Evolutionary conservation across 148 eudicot genomes (phyloP).

Genomic region (Amaranthus palmeri): DNA sequence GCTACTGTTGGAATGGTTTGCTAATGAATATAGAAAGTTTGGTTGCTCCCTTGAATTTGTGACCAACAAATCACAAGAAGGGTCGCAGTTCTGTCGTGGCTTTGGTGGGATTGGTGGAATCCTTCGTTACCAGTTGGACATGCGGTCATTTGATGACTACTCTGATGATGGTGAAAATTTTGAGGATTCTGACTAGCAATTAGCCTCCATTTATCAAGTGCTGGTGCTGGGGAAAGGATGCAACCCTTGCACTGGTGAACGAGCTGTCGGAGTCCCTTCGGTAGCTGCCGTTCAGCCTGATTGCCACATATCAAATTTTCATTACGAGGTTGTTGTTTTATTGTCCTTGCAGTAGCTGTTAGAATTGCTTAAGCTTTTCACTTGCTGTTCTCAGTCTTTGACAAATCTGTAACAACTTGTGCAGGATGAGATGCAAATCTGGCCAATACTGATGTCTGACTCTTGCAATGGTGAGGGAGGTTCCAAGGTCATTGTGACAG

Average conservation of each 20-base stretch:
- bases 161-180: constrained; percentile 22
- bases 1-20: constrained; percentile 28
- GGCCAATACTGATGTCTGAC: not conserved
- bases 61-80: constrained; percentile 26
- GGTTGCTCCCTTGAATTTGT: constrained; percentile 28
- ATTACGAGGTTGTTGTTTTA: constrained; percentile 3
- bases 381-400: too few species aligned
- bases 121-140: constrained; percentile 27
- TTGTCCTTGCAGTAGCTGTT: not conserved
- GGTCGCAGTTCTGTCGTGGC: constrained; percentile 28
- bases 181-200: constrained; percentile 29
- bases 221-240: constrained; percentile 13
- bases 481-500: not conserved
- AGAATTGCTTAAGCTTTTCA: not conserved
- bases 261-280: constrained; percentile 12
- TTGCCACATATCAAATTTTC: not conserved
- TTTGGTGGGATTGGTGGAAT: constrained; percentile 32
- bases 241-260: constrained; percentile 20
- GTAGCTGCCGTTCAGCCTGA: constrained; percentile 5
- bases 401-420: too few species aligned
- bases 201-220: constrained; percentile 6
- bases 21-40: constrained; percentile 26
- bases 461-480: constrained; percentile 18
- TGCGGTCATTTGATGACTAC: constrained; percentile 21
- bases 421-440: too few species aligned